Evolutionary conservation across 1,284 basidiomycete species (phyloP), one percentile per base, ranked within the genome.

Genomic region (Moesziomyces aphidis): DNA sequence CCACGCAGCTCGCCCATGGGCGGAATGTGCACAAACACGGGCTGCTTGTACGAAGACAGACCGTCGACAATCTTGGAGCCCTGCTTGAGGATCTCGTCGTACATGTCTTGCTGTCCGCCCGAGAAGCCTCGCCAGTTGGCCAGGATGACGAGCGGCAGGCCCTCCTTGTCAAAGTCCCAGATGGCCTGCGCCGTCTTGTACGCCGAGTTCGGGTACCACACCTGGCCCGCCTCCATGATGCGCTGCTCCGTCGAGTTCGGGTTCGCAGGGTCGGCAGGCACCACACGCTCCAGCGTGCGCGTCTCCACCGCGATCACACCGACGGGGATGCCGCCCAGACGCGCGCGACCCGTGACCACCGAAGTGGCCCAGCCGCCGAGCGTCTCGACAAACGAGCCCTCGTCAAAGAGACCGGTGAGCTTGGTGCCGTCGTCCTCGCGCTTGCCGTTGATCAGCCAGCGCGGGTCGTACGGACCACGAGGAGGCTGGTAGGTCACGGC

Each of bases 81-180:
- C 66, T 83, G 81, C 78, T 84, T 84, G 69, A 84, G 81, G 47
- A 84, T 78, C 76, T 83, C 79, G 61, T 83, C 77, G 75, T 88
- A 88, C 95, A 97, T 97, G 86, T 97, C 95, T 86, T 97, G 94
- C 86, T 97, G 95, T 81, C 97, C 97, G 76, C 97, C 97, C 24
- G 97, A 99, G 91, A 99, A 99, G 43, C 97, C 97, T 88, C 97
- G 94, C 95, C 97, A 99, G 88, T 99, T 99, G 71, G 97, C 97
- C 81, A 99, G 97, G 86, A 99, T 96, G 86, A 99, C 94, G 70
- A 99, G 89, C 5, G 97, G 97, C 23, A 99, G 88, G 45, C 93
- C 94, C 86, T 99, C 97, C 54, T 95, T 91, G 87, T 96, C 93
- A 88, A 99, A 94, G 87, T 99, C 97, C 86, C 95, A 94, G 87